Evolutionary conservation across 1,139 yeast genomes (phyloP), one percentile per base, ranked within the genome.

Genomic region (Suhomyces maxii): DNA sequence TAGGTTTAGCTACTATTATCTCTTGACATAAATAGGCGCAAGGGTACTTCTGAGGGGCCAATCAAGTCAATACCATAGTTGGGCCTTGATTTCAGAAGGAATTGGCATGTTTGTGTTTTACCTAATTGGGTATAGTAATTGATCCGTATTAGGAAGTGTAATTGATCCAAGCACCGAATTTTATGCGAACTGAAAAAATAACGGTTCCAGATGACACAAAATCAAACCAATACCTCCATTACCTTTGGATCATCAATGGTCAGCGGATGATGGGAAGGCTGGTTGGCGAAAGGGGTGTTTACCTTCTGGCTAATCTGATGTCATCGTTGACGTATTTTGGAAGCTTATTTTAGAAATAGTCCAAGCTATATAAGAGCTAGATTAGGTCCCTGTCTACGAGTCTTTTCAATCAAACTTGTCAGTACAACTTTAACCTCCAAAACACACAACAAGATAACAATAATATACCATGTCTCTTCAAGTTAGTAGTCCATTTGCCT

Each of bases 391-490:
- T 5, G 7, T 28, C 3, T 28, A 9, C 3, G 4, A 4, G 7
- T 28, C n/a, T 11, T 28, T 28, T 28, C 23, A 18, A 18, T 18
- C 23, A 18, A 18, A 18, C 23, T 18, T 18, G 3, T 18, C 23
- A 18, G 1, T 3, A 18, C 23, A 18, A 18, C 23, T 18, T 18
- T 6, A 18, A 18, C 9, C 31, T 28, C 31, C 6, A 41, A 3
- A 12, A 23, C 4, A 7, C 37, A 35, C 5, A 33, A 36, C 11
- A 11, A 9, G 7, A 39, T 10, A n/a, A 28, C 26, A 33, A 14
- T 18, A 34, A 30, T 31, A 32, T 45, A 26, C 11, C 31, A 50
- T 57, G 60, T 55, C 61, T 26, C 48, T 58, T 42, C 62, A 58
- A 52, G 31, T 54, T 12, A 45, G 45, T n/a, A 42, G 46, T 36